Conservation (phyloP, 2,329 filamentous ascomycete species). For the Aspergillus udagawae region DNA sequence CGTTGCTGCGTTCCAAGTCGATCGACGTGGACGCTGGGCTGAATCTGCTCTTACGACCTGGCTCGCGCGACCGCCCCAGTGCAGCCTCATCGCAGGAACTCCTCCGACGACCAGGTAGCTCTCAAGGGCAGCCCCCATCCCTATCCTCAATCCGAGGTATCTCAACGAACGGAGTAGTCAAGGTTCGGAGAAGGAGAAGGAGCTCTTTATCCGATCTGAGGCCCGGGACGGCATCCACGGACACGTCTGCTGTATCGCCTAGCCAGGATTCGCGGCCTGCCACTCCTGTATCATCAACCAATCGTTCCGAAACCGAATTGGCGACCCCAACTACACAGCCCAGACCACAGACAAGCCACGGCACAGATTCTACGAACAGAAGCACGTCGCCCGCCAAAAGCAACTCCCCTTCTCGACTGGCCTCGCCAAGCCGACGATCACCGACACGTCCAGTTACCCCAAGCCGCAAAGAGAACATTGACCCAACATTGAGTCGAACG, state of each 20-base stretch:
- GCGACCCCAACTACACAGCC: constrained; percentile 27
- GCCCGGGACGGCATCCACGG: constrained; percentile 58
- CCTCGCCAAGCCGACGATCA: constrained; percentile 30
- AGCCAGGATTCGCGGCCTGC: constrained; percentile 35
- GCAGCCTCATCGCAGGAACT: constrained; percentile 48
- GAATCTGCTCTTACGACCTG: constrained; percentile 48
- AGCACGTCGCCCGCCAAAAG: constrained; percentile 30
- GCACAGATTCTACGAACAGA: constrained; percentile 25
- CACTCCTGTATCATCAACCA: constrained; percentile 25
- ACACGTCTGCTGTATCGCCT: constrained; percentile 41
- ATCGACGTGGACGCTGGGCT: constrained; percentile 62
- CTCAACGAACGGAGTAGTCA: constrained; percentile 39
- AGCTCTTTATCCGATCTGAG: constrained; percentile 88
- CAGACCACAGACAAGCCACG: constrained; percentile 28
- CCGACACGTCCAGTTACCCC: constrained; percentile 32
- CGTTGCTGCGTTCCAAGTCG: constrained; percentile 68
- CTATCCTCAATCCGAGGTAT: constrained; percentile 52
- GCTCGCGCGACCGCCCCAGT: constrained; percentile 53
- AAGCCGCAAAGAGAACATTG: constrained; percentile 39
- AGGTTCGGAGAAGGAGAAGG: constrained; percentile 71
- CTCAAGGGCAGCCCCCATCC: constrained; percentile 44
- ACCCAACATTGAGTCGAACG: constrained; percentile 27
- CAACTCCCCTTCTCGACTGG: constrained; percentile 25
- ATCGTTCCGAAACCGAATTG: constrained; percentile 23
- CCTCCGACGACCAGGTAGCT: constrained; percentile 40